Base-by-base conservation (phyloP, 2,329 filamentous ascomycete species). In the Akanthomyces dipterigenus region DNA sequence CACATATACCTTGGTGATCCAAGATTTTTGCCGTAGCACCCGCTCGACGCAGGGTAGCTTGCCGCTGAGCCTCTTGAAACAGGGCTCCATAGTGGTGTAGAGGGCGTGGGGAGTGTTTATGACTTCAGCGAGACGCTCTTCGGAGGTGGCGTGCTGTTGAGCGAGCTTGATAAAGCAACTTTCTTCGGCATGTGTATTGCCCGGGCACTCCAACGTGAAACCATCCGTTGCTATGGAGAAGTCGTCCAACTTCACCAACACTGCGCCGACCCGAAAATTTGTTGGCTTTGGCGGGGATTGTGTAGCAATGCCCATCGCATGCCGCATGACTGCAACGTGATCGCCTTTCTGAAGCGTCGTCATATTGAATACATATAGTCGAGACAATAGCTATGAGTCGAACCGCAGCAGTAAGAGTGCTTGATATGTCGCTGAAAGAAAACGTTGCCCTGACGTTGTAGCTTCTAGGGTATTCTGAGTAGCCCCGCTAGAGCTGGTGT, bases 161-260 rank as follows among this genome's bases (percentile, higher is more conserved):
- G 84, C 78, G 16, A 87, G 82, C 73, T 99, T 98, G 54, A 87
- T 75, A 61, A 99, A 82, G 70, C 91, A 96, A 73, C 89, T 93
- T 76, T 99, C 92, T 72, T 99, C 95, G 3, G 95, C 95, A 71
- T 99, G 95, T 0, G 95, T 98, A 76, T 99, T 99, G 46, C 93
- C 95, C 0, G 86, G 82, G 4, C 93, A 85, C 74, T 99, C 93
- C 62, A 97, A 82, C 0, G 95, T 97, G 77, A 93, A 98, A 60
- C 95, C 93, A 1, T 90, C 90, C 1, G 89, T 84, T 31, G 96
- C 80, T 62, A 96, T 78, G 28, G 76, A 71, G 67, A 86, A 81
- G 40, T 77, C 80, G 46, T 75, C 75, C 16, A 79, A 72, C 62
- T 86, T 80, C 22, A 95, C 81, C 43, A 98, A 81, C n/a, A 96